Base-by-base conservation (phyloP, 1,139 yeast genomes). In the Scheffersomyces parashehatae region DNA sequence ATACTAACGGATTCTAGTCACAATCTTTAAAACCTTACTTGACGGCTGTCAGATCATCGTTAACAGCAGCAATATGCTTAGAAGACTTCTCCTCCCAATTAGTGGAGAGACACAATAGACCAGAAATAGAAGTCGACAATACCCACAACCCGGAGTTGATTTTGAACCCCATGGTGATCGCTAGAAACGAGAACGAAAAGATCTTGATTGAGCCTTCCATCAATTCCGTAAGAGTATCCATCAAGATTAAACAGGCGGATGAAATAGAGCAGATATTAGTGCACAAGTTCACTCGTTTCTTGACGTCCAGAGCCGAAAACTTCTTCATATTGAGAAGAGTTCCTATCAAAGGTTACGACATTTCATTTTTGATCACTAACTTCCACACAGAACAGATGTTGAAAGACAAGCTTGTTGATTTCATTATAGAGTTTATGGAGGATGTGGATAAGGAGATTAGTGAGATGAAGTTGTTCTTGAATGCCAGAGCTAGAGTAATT, bases 371-470 rank as follows among this genome's bases (percentile, higher is more conserved):
- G 62, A 82, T 93, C 56, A 93, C 99, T 33, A 93, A 93, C 67
- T 84, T 84, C 69, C 99, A 93, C 67, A 90, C 97, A 9, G 98
- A 93, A 65, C 86, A 86, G 55, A 90, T 93, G 97, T 79, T 91
- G 67, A 93, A 95, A 70, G 93, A 87, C 60, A 95, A 95, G 67
- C 79, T 93, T 59, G 97, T 93, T 39, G 99, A 93, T 65, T 93
- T 93, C 63, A 90, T 93, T 56, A 89, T 93, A 58, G 98, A 93
- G 70, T 93, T 95, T 65, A 91, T 93, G 99, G 99, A 93, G 67
- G 99, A 91, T 59, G 99, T 93, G 24, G 99, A 93, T 67, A 93
- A 91, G 71, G 99, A 93, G 67, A 95, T 93, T 60, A 88, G 97
- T 66, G 99, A 93, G 65, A 95, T 93, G 96, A 95, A 95, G 68